phyloP scores from a whole-genome alignment of 208 protist species.

The Leishmania mexicana region DNA sequence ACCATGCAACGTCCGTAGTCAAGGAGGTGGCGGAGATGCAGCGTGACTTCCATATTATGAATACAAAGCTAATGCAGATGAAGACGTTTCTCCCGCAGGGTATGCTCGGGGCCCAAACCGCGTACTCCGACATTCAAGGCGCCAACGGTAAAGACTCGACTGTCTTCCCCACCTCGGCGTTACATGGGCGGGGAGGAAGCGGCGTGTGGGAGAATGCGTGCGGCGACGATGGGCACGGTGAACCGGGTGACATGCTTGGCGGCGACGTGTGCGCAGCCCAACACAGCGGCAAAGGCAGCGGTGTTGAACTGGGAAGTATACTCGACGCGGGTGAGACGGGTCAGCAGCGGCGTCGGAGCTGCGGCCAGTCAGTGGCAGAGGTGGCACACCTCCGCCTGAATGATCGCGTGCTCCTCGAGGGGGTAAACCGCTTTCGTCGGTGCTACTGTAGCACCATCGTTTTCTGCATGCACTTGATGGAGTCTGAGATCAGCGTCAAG shows the following conservation, averaged over 20 bases:
- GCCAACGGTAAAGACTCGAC: slow-evolving; percentile 9
- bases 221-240: not conserved
- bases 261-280: not conserved
- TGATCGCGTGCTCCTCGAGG: slow-evolving; percentile 39
- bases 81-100: slow-evolving; percentile 56
- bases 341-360: not conserved
- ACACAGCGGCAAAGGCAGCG: not conserved
- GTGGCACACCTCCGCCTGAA: slow-evolving; percentile 28
- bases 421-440: slow-evolving; percentile 50
- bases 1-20: slow-evolving; percentile 30
- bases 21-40: slow-evolving; percentile 61
- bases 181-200: not conserved
- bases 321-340: not conserved
- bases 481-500: slow-evolving; percentile 23
- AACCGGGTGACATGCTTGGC: not conserved
- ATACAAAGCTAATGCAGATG: slow-evolving; percentile 57
- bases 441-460: slow-evolving; percentile 50
- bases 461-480: slow-evolving; percentile 42
- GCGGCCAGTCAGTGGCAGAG: not conserved
- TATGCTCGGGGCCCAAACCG: slow-evolving; percentile 24
- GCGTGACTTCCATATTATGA: slow-evolving; percentile 49
- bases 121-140: not conserved
- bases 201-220: not conserved
- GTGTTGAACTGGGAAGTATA: not conserved
- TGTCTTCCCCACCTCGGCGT: not conserved